phyloP scores from a whole-genome alignment of 805 yeast genomes.

The Candida gorgasii region DNA sequence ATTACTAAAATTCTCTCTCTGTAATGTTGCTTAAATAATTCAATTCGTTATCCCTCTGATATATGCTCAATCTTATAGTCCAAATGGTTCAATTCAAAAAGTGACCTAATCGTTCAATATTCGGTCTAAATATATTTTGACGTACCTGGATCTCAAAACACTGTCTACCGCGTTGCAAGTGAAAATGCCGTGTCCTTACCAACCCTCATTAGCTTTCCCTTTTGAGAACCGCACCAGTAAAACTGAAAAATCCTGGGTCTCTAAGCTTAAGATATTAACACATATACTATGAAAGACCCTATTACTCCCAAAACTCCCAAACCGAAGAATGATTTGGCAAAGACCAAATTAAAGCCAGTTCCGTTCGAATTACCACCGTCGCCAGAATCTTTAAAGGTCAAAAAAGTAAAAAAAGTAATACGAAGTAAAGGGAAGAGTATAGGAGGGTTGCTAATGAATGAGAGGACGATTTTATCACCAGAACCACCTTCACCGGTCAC shows the following conservation, averaged over 20 bases:
- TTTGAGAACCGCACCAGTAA: slow-evolving; percentile 4
- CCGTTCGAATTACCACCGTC: slow-evolving; percentile 10
- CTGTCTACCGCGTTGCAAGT: background rate
- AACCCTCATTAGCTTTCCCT: background rate
- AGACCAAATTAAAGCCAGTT: background rate
- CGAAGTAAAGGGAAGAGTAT: slow-evolving; percentile 5
- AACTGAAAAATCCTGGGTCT: background rate
- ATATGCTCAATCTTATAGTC: too few relatives aligned
- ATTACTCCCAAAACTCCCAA: slow-evolving; percentile 2
- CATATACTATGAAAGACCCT: background rate
- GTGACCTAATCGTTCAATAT: too few relatives aligned
- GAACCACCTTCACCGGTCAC: too few relatives aligned
- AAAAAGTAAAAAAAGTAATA: slow-evolving; percentile 5
- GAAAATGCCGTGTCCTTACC: slow-evolving; percentile 1
- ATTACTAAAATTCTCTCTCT: too few relatives aligned
- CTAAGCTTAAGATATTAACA: too few relatives aligned
- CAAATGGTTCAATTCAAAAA: too few relatives aligned
- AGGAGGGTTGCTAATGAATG: slow-evolving; percentile 13
- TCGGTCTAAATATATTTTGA: too few relatives aligned
- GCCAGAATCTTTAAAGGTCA: slow-evolving; percentile 11
- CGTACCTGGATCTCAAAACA: background rate
- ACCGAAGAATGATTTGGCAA: background rate
- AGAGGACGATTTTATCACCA: slow-evolving; percentile 20
- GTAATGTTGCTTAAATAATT: too few relatives aligned
- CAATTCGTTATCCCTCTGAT: too few relatives aligned